These are phyloP conservation scores for Rhizopogon vulgaris DNA, from an alignment of 768 basidiomycete genomes.

Conservation along the genomic window DNA sequence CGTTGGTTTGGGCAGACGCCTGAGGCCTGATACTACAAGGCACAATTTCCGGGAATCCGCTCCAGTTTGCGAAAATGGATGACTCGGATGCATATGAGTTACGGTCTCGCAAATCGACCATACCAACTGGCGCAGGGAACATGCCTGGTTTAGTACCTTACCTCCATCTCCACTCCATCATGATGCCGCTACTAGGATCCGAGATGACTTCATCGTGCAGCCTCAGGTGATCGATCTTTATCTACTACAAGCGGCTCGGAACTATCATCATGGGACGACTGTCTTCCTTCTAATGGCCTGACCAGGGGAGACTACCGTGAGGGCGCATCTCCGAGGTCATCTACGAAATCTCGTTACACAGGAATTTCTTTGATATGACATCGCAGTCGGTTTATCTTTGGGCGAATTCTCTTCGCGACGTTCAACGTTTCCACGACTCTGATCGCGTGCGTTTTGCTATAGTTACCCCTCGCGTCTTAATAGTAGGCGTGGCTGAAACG, in stretches of 20 bases:
- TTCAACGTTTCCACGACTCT: constrained; percentile 9
- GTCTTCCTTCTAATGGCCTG: constrained; percentile 43
- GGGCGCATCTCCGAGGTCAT: constrained; percentile 35
- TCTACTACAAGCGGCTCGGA: not conserved
- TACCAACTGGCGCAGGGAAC: constrained; percentile 20
- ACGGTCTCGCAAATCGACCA: too few relatives aligned
- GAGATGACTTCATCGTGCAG: too few relatives aligned
- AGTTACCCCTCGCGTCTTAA: constrained; percentile 37
- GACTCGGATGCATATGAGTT: too few relatives aligned
- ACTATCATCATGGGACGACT: constrained; percentile 36
- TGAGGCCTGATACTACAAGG: too few relatives aligned
- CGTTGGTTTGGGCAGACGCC: too few relatives aligned
- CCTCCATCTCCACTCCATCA: constrained; percentile 14
- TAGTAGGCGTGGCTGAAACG: constrained; percentile 12
- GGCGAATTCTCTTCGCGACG: constrained; percentile 17
- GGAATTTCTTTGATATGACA: constrained; percentile 32
- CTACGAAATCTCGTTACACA: constrained; percentile 43
- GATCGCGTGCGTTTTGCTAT: constrained; percentile 53
- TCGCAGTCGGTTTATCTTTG: constrained; percentile 19
- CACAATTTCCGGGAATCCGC: too few relatives aligned
- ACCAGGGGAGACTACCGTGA: constrained; percentile 40
- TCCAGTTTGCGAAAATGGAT: too few relatives aligned
- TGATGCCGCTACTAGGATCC: too few relatives aligned
- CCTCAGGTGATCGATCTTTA: too few relatives aligned
- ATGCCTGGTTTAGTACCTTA: constrained; percentile 43